Evolutionary conservation across 2,329 filamentous ascomycete genomes (phyloP).

Genomic region (Exophiala lecanii-corni): DNA sequence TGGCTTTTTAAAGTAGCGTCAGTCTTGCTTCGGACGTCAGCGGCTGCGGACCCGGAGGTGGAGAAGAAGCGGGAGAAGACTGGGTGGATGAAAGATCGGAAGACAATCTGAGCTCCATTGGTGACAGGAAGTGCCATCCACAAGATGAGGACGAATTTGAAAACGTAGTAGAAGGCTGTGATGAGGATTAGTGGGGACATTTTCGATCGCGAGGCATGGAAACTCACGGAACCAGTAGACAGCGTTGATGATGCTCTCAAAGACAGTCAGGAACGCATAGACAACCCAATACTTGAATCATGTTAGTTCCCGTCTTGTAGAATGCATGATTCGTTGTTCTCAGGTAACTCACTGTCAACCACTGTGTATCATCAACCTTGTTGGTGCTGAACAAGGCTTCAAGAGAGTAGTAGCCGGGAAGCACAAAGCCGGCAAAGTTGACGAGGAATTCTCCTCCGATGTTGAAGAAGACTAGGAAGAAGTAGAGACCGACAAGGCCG

Average conservation of each 20-base stretch:
- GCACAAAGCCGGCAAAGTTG: constrained; percentile 61
- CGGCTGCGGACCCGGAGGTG: constrained; percentile 64
- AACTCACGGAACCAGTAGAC: constrained; percentile 63
- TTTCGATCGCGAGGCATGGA: not conserved
- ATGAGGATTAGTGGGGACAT: constrained; percentile 26
- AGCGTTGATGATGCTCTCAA: constrained; percentile 62
- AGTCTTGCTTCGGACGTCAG: constrained; percentile 83
- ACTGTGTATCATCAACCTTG: constrained; percentile 63
- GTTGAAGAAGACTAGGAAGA: constrained; percentile 69
- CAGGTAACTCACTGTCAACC: constrained; percentile 55
- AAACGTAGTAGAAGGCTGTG: constrained; percentile 91
- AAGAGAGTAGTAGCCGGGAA: constrained; percentile 64
- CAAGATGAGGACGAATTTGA: constrained; percentile 96
- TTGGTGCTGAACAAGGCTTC: constrained; percentile 57
- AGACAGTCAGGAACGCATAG: constrained; percentile 60
- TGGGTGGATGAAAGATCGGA: constrained; percentile 91
- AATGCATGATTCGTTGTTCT: too few relatives aligned
- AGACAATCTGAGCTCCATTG: constrained; percentile 93
- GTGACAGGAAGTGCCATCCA: constrained; percentile 97
- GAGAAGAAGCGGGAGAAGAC: constrained; percentile 90
- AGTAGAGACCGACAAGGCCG: constrained; percentile 61
- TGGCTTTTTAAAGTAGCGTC: constrained; percentile 62
- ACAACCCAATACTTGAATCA: constrained; percentile 60
- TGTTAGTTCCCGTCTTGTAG: constrained; percentile 23
- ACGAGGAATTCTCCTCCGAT: constrained; percentile 65